Conservation (phyloP, 2,329 filamentous ascomycete species). For the Aspergillus flavus region DNA sequence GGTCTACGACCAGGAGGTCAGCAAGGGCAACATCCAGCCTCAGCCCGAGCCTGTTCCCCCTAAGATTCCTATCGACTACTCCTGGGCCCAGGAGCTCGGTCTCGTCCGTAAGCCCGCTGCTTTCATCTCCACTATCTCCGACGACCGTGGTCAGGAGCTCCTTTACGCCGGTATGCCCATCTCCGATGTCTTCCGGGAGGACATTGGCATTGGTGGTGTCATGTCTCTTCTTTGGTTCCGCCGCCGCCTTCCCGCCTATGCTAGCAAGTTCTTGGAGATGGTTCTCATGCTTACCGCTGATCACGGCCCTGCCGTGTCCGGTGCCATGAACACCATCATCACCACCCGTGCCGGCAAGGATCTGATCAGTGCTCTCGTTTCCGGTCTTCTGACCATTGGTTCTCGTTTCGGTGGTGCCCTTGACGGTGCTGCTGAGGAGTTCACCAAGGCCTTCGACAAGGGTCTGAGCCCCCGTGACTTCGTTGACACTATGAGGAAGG, state of each 20-base stretch:
- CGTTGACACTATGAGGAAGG: conserved; percentile 97
- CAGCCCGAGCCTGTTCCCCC: conserved; percentile 87
- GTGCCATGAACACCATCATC: conserved; percentile 99
- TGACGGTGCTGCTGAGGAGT: conserved; percentile 96
- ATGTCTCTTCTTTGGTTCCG: conserved; percentile 99
- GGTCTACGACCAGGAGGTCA: conserved; percentile 88
- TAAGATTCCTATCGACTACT: conserved; percentile 99
- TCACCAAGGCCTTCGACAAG: conserved; percentile 97
- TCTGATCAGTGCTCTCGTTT: conserved; percentile 90
- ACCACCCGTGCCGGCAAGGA: conserved; percentile 99
- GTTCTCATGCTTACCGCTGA: conserved; percentile 99
- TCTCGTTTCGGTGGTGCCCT: conserved; percentile 98
- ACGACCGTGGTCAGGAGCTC: conserved; percentile 98
- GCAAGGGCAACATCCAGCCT: conserved; percentile 81
- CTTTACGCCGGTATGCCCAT: conserved; percentile 99
- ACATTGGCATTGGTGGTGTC: conserved; percentile 98
- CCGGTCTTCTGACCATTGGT: conserved; percentile 96
- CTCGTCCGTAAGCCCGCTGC: conserved; percentile 99
- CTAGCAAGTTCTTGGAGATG: conserved; percentile 99
- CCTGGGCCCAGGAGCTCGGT: conserved; percentile 98
- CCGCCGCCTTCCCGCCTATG: conserved; percentile 90
- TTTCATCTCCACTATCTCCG: conserved; percentile 99
- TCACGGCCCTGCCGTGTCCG: conserved; percentile 97
- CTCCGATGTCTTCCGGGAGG: conserved; percentile 98
- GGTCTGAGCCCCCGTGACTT: conserved; percentile 97